These are phyloP conservation scores for Schrenkiella parvula DNA, from an alignment of 345 rosid species.

Conservation along the genomic window DNA sequence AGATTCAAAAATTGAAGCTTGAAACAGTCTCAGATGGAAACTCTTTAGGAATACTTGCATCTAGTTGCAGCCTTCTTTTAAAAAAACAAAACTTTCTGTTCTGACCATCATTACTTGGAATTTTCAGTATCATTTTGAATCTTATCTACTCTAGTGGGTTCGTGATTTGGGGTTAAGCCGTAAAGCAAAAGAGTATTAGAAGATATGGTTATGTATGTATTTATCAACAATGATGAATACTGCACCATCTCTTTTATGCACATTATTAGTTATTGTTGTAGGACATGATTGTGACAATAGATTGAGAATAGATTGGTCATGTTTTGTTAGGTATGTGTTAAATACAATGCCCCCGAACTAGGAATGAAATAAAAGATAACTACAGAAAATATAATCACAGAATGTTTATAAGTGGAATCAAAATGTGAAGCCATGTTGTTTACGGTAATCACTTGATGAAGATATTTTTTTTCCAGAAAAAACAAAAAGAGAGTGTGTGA, in stretches of 20 bases:
- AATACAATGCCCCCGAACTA: conserved; percentile 11
- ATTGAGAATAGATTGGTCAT: conserved; percentile 21
- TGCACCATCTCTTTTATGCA: neutral
- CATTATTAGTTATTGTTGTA: neutral
- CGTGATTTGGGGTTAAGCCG: conserved; percentile 1
- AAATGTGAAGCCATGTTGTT: conserved; percentile 13
- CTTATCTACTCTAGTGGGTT: neutral
- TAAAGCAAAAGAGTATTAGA: neutral
- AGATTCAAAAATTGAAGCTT: too few relatives aligned
- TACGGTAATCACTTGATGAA: conserved; percentile 3
- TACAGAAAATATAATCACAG: neutral
- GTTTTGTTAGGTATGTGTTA: conserved; percentile 24
- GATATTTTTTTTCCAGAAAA: neutral
- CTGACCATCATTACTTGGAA: neutral
- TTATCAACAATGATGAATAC: conserved; percentile 9
- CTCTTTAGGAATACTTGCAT: neutral
- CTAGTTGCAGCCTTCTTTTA: neutral
- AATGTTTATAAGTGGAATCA: neutral
- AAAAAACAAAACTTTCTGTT: neutral
- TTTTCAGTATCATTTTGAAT: neutral
- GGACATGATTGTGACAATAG: conserved; percentile 23
- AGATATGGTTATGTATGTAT: neutral
- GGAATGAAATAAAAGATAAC: neutral
- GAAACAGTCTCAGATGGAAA: neutral
- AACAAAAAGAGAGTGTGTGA: neutral